Evolutionary conservation across 176 grass and related monocot genomes (phyloP).

Genomic region (Hordeum marinum): DNA sequence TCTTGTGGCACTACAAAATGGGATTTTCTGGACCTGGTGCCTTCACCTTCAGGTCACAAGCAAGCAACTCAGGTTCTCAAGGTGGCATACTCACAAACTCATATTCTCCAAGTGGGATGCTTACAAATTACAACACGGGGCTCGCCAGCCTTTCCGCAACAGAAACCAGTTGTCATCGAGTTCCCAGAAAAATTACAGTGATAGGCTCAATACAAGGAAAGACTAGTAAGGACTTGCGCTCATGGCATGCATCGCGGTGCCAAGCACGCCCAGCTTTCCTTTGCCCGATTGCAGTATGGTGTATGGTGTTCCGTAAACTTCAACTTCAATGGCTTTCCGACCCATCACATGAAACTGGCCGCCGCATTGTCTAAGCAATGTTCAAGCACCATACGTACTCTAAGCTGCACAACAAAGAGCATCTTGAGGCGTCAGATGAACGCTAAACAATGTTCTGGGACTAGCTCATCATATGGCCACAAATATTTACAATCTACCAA

Average conservation of each 20-base stretch:
- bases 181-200: constrained; percentile 11
- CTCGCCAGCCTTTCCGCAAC: not conserved
- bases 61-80: not conserved
- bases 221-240: not conserved
- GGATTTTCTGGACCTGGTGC: not conserved
- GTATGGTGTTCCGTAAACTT: not conserved
- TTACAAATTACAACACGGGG: constrained; percentile 12
- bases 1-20: not conserved
- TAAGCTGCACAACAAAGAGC: constrained; percentile 52
- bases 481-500: not conserved
- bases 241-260: not conserved
- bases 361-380: constrained; percentile 51
- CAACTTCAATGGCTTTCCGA: not conserved
- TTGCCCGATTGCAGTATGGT: not conserved
- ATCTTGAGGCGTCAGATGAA: not conserved
- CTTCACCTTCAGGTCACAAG: not conserved
- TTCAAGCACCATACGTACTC: constrained; percentile 82
- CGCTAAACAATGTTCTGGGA: not conserved
- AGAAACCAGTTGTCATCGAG: not conserved
- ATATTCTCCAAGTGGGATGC: not conserved
- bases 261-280: not conserved
- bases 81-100: constrained; percentile 1
- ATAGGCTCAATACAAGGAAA: not conserved
- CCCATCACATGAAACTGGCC: constrained; percentile 36
- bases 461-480: not conserved